Evolutionary conservation across 2,329 filamentous ascomycete genomes (phyloP).

Genomic region (Bipolaris cookei): DNA sequence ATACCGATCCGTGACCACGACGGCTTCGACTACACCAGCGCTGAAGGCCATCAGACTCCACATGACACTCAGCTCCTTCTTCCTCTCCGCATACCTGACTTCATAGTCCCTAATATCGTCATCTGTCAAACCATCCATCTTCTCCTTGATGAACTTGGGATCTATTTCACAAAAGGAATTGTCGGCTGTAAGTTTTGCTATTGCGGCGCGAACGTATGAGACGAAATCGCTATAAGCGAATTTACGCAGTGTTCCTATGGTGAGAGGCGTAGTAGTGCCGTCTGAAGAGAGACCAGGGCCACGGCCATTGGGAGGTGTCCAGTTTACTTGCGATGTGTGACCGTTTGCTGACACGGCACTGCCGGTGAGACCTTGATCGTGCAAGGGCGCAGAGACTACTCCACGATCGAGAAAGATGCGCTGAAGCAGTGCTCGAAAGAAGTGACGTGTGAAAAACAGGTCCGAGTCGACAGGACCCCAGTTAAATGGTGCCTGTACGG

Average conservation of each 20-base stretch:
- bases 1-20: conserved; percentile 92
- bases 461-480: conserved; percentile 85
- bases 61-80: conserved; percentile 82
- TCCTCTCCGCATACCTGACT: conserved; percentile 65
- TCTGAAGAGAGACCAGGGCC: conserved; percentile 51
- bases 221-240: conserved; percentile 76
- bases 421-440: conserved; percentile 88
- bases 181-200: conserved; percentile 68
- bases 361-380: conserved; percentile 34
- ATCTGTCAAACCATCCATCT: conserved; percentile 73
- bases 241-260: conserved; percentile 85
- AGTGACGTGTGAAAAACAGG: conserved; percentile 89
- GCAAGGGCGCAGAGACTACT: conserved; percentile 67
- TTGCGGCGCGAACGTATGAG: conserved; percentile 79
- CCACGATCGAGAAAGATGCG: conserved; percentile 88
- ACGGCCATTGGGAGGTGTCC: conserved; percentile 55
- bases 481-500: conserved; percentile 91
- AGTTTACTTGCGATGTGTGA: conserved; percentile 42
- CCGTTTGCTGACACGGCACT: conserved; percentile 50
- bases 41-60: conserved; percentile 98
- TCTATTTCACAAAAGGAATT: conserved; percentile 47
- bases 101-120: conserved; percentile 78
- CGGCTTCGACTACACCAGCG: conserved; percentile 83
- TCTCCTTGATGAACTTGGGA: conserved; percentile 63
- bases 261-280: conserved; percentile 75